A percentile compares a stretch with the other conserved stretches of the same genome.
Conservation (phyloP, 2,329 filamentous ascomycete species). For the Sordariomycetes sp. region DNA sequence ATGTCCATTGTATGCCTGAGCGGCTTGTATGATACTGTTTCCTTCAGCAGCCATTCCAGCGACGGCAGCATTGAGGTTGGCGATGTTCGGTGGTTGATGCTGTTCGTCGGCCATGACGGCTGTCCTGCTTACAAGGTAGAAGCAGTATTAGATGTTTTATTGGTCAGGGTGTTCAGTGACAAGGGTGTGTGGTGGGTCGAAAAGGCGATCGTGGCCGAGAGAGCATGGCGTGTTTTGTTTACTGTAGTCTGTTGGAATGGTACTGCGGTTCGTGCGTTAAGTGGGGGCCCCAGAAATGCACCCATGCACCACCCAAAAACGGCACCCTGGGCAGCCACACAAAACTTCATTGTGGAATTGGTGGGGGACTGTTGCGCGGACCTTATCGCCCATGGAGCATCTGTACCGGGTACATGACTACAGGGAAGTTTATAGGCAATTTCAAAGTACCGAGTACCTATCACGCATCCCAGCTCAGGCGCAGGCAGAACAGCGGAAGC, state of each 20-base stretch:
- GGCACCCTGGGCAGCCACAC: too few relatives aligned
- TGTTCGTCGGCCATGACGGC: not conserved
- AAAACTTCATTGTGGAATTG: too few relatives aligned
- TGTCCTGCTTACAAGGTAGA: not conserved
- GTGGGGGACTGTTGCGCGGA: not conserved
- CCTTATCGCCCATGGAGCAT: too few relatives aligned
- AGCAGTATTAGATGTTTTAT: not conserved
- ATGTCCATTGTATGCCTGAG: not conserved
- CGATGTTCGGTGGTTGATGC: not conserved
- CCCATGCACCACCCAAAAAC: not conserved
- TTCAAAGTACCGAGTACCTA: not conserved
- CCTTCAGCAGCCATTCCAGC: not conserved
- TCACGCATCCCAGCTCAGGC: not conserved
- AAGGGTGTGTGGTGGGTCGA: too few relatives aligned
- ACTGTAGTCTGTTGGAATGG: too few relatives aligned
- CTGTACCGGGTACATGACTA: too few relatives aligned
- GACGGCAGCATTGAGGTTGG: not conserved
- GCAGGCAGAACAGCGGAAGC: not conserved
- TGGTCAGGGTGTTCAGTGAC: not conserved
- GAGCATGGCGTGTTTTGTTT: too few relatives aligned
- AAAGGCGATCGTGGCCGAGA: too few relatives aligned
- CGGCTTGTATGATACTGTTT: not conserved
- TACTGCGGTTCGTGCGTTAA: too few relatives aligned
- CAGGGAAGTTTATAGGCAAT: too few relatives aligned
- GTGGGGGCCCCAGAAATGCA: not conserved